These are phyloP conservation scores for Alternaria hordeiaustralica DNA, from an alignment of 2,329 filamentous ascomycete genomes.

Conservation along the genomic window DNA sequence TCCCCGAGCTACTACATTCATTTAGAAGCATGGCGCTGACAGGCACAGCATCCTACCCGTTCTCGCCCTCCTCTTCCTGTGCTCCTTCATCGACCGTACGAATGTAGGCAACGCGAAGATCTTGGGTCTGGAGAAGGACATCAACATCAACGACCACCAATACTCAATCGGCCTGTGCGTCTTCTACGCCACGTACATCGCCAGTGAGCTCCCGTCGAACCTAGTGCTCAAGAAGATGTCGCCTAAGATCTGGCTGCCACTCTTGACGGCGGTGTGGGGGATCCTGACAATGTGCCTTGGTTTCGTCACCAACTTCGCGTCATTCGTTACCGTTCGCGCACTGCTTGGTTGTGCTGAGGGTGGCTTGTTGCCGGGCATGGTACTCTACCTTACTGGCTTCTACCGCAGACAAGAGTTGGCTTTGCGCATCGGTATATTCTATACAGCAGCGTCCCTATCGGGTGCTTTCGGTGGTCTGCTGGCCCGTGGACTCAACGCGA, in stretches of 20 bases:
- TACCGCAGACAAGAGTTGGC: slow-evolving; percentile 67
- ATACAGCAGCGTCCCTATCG: slow-evolving; percentile 69
- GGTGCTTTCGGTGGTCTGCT: slow-evolving; percentile 70
- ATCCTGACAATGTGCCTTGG: slow-evolving; percentile 64
- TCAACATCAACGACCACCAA: slow-evolving; percentile 63
- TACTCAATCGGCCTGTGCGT: slow-evolving; percentile 70
- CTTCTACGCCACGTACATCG: slow-evolving; percentile 70
- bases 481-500: slow-evolving; percentile 66
- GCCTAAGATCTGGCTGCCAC: slow-evolving; percentile 66
- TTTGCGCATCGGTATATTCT: slow-evolving; percentile 70
- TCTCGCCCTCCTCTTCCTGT: slow-evolving; percentile 69
- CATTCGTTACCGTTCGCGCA: slow-evolving; percentile 68
- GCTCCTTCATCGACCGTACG: slow-evolving; percentile 71
- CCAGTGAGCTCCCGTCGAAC: slow-evolving; percentile 69
- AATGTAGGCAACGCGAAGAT: slow-evolving; percentile 76
- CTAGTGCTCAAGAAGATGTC: slow-evolving; percentile 67
- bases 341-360: slow-evolving; percentile 69
- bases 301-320: slow-evolving; percentile 60
- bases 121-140: slow-evolving; percentile 64
- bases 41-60: slow-evolving; percentile 63
- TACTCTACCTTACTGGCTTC: slow-evolving; percentile 69
- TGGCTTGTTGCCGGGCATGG: slow-evolving; percentile 70
- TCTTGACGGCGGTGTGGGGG: slow-evolving; percentile 65
- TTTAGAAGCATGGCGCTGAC: background rate
- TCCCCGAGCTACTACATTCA: background rate